Conservation (phyloP, 2,329 filamentous ascomycete genomes). For the Trichoderma semiorbis region DNA sequence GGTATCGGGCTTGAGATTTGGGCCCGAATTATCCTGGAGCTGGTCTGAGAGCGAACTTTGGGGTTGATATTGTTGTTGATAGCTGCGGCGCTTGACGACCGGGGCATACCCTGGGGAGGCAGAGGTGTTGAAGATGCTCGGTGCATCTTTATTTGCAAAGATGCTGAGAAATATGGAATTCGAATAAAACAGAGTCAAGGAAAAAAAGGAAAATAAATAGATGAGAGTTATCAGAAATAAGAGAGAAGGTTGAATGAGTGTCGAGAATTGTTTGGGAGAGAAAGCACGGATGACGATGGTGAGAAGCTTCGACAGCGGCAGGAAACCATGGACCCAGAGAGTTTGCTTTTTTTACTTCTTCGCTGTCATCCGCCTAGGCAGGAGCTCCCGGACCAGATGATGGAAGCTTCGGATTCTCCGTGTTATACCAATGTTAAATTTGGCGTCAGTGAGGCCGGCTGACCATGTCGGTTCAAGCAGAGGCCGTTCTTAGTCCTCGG, state of each 20-base stretch:
- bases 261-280: background rate
- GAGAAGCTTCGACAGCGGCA: background rate
- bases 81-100: conserved; percentile 11
- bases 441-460: background rate
- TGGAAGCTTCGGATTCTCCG: background rate
- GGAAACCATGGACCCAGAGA: background rate
- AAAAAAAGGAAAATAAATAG: background rate
- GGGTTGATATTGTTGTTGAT: background rate
- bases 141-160: conserved; percentile 9
- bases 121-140: conserved; percentile 9
- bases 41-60: conserved; percentile 5
- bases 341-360: background rate
- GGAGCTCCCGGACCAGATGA: conserved; percentile 3
- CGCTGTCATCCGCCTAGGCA: background rate
- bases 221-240: background rate
- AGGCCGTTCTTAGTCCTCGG: conserved; percentile 11
- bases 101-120: background rate
- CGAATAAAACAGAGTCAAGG: background rate
- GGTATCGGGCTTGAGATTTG: conserved; percentile 61
- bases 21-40: conserved; percentile 49
- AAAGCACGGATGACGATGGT: background rate
- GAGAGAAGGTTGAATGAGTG: conserved; percentile 8
- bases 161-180: background rate
- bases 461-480: conserved; percentile 1
- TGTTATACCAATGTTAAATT: background rate